Conservation (phyloP, 768 basidiomycete genomes). For the Russula emetica region DNA sequence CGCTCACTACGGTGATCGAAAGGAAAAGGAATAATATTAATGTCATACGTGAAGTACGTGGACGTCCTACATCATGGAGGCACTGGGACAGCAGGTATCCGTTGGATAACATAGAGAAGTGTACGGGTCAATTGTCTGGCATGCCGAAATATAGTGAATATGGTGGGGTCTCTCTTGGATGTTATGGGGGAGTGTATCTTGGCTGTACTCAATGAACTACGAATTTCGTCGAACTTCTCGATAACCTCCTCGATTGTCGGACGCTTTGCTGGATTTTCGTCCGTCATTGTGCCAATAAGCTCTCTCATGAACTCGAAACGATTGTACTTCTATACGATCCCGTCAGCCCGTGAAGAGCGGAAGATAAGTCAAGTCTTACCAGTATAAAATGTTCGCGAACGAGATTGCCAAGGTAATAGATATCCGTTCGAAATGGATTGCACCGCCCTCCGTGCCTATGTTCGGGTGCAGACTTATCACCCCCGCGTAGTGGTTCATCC, state of each 20-base stretch:
- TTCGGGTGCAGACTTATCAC: slow-evolving; percentile 32
- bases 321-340: slow-evolving; percentile 16
- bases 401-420: slow-evolving; percentile 31
- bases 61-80: not conserved
- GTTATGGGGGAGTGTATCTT: slow-evolving; percentile 15
- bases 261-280: slow-evolving; percentile 35
- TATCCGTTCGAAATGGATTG: slow-evolving; percentile 31
- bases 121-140: slow-evolving; percentile 6
- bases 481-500: slow-evolving; percentile 28
- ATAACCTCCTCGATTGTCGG: slow-evolving; percentile 30
- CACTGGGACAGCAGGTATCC: slow-evolving; percentile 14
- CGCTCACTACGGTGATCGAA: not conserved
- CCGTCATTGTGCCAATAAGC: slow-evolving; percentile 35
- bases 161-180: slow-evolving; percentile 5
- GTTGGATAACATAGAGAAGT: not conserved
- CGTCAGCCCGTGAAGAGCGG: not conserved
- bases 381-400: slow-evolving; percentile 25
- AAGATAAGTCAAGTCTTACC: not conserved
- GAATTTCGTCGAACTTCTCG: slow-evolving; percentile 7
- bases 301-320: slow-evolving; percentile 25
- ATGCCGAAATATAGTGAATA: slow-evolving; percentile 13
- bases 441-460: slow-evolving; percentile 12
- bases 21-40: not conserved
- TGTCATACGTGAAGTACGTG: not conserved
- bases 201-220: not conserved